These are phyloP conservation scores for Penicillium argentinense DNA, from an alignment of 495 filamentous ascomycete genomes.

Conservation along the genomic window DNA sequence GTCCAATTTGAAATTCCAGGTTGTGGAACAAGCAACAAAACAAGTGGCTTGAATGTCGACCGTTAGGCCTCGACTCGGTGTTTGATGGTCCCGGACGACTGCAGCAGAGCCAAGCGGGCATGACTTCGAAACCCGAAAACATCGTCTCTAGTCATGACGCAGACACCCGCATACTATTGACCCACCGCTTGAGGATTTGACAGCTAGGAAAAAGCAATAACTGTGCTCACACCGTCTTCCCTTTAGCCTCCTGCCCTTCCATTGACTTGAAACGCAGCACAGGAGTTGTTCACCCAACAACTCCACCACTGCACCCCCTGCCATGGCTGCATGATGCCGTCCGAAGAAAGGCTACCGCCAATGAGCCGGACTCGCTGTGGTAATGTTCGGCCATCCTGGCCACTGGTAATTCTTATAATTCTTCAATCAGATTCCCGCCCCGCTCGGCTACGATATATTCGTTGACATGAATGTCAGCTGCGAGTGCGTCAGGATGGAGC, in stretches of 20 bases:
- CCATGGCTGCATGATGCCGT: slow-evolving; percentile 14
- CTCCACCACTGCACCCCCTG: slow-evolving; percentile 3
- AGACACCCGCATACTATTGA: too few relatives aligned
- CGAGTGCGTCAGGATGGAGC: neutral
- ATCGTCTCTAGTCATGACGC: too few relatives aligned
- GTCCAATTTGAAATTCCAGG: neutral
- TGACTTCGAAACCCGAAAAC: too few relatives aligned
- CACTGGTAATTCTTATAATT: neutral
- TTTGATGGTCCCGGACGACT: neutral
- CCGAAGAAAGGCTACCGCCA: slow-evolving; percentile 2
- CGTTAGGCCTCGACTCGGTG: neutral
- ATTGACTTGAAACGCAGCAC: slow-evolving; percentile 1
- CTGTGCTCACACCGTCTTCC: slow-evolving; percentile 1
- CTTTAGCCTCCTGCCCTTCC: neutral
- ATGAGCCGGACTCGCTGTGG: neutral
- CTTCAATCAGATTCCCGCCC: neutral
- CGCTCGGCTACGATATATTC: neutral
- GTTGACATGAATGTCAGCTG: neutral
- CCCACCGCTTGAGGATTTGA: too few relatives aligned
- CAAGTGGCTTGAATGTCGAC: neutral
- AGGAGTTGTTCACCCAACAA: neutral
- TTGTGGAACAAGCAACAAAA: neutral
- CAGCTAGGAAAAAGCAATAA: neutral
- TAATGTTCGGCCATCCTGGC: slow-evolving; percentile 1
- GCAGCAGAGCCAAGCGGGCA: too few relatives aligned